Evolutionary conservation across 768 basidiomycete species (phyloP), one percentile per base, ranked within the genome.

Genomic region (Fistulinella prunicolor): DNA sequence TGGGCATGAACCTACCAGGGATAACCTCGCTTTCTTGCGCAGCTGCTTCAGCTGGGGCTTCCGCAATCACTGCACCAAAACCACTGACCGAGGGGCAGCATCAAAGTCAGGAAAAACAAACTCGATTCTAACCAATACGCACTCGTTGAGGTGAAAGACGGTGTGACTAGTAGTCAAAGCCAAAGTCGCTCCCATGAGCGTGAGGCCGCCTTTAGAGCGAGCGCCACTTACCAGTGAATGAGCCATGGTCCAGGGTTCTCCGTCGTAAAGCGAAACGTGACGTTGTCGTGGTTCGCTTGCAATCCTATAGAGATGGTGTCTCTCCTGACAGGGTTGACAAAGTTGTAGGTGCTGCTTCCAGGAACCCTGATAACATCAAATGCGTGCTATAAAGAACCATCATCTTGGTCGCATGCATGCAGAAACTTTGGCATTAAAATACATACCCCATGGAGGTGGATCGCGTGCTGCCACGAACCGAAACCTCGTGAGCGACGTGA

Each of bases 181-280:
- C 22, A n/a, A 26, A 35, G 30, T n/a, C n/a, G 21, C 19, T 30
- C 9, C 9, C 28, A 24, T 12, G 16, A 17, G 8, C 7, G 13
- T 9, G 14, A 32, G 35, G 23, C 38, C 7, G 10, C 3, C 9
- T 9, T 1, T 8, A 36, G 9, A 3, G 16, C 5, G 23, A 16
- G n/a, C 3, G n/a, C 20, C 6, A 38, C 50, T 41, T 22, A 49
- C 59, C 59, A 58, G 32, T 61, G 59, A 38, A 61, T 43, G 13
- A 61, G 53, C 59, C 56, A 61, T 16, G 59, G 59, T 1, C 56
- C 56, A 1, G 83, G 74, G 62, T 86, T 86, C 59, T 87, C 78
- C 0, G 85, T 84, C n/a, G 62, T 62, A 69, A 85, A 86, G 7
- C 83, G 77, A 35, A 88, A 72, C 1, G 77, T 77, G 16, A 78